A percentile compares a stretch with the other conserved stretches of the same genome.
Evolutionary conservation across 495 filamentous ascomycete species (phyloP).

Genomic region (Sordaria brevicollis): DNA sequence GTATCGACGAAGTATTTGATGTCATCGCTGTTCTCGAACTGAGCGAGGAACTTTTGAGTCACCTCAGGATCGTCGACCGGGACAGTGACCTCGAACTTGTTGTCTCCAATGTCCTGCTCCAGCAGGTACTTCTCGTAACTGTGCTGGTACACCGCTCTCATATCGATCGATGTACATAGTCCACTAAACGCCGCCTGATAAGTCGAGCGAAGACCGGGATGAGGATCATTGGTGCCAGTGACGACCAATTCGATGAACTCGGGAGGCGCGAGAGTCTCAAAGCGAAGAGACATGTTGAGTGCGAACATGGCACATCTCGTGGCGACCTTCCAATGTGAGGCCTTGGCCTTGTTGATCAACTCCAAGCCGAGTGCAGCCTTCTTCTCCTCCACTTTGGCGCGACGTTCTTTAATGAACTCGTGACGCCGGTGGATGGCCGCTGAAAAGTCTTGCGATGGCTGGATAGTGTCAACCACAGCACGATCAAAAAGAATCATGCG

Average conservation of each 20-base stretch:
- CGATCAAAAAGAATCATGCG: slow-evolving; percentile 79
- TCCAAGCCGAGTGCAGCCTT: slow-evolving; percentile 73
- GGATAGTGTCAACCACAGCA: slow-evolving; percentile 59
- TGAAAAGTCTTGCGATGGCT: slow-evolving; percentile 57
- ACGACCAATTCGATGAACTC: slow-evolving; percentile 78
- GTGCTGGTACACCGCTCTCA: slow-evolving; percentile 76
- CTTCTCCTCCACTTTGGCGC: slow-evolving; percentile 65
- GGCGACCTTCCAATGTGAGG: slow-evolving; percentile 93
- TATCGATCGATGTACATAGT: slow-evolving; percentile 72
- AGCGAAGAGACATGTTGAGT: slow-evolving; percentile 76
- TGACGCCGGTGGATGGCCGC: slow-evolving; percentile 54
- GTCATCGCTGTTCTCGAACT: slow-evolving; percentile 64
- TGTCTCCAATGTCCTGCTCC: slow-evolving; percentile 61
- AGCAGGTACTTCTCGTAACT: slow-evolving; percentile 75
- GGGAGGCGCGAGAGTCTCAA: slow-evolving; percentile 73
- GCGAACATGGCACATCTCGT: slow-evolving; percentile 80
- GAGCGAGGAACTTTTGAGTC: slow-evolving; percentile 65
- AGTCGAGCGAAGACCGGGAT: slow-evolving; percentile 72
- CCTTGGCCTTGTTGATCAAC: slow-evolving; percentile 63
- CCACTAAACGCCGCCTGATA: slow-evolving; percentile 72
- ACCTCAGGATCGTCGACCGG: slow-evolving; percentile 61
- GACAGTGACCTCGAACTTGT: slow-evolving; percentile 64
- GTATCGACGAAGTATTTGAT: slow-evolving; percentile 82
- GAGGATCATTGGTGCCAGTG: slow-evolving; percentile 74
- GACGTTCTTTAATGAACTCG: slow-evolving; percentile 59